Conservation (phyloP, 768 basidiomycete species). For the Boletus rubropictus region DNA sequence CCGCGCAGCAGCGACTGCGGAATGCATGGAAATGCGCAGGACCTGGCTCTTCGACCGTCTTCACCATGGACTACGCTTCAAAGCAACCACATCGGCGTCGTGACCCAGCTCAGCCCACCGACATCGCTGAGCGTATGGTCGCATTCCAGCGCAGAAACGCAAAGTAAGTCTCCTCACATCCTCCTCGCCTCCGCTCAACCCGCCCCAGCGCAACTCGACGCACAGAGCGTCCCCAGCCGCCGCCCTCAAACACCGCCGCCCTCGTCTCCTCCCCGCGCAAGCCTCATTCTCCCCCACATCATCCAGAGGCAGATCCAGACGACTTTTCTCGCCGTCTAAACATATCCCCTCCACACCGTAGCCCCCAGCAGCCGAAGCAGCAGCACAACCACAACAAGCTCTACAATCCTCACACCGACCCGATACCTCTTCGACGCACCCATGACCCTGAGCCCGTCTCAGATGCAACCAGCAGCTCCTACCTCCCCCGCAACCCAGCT, state of each 20-base stretch:
- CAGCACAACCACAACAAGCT: conserved; percentile 41
- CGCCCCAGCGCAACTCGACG: conserved; percentile 39
- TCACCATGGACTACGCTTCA: conserved; percentile 28
- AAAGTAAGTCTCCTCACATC: conserved; percentile 34
- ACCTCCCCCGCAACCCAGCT: conserved; percentile 30
- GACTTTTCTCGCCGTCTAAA: conserved; percentile 70
- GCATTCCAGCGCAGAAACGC: conserved; percentile 64
- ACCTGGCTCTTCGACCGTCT: neutral
- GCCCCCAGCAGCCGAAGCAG: conserved; percentile 33
- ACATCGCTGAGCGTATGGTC: conserved; percentile 59
- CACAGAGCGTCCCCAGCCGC: conserved; percentile 39
- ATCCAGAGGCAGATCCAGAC: conserved; percentile 55
- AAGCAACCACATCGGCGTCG: conserved; percentile 33
- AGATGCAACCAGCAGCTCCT: conserved; percentile 51
- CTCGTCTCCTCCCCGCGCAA: conserved; percentile 31
- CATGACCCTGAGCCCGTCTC: conserved; percentile 64
- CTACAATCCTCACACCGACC: conserved; percentile 69
- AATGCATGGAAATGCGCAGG: conserved; percentile 18
- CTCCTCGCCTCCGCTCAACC: conserved; percentile 2
- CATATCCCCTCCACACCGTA: conserved; percentile 50
- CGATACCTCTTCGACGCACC: conserved; percentile 53
- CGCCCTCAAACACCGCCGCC: conserved; percentile 19
- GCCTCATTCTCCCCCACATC: conserved; percentile 24
- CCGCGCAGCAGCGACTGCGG: conserved; percentile 34
- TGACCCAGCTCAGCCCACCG: conserved; percentile 37